Evolutionary conservation across 805 yeast species (phyloP).

Genomic region (Wickerhamiella sergipiensis): DNA sequence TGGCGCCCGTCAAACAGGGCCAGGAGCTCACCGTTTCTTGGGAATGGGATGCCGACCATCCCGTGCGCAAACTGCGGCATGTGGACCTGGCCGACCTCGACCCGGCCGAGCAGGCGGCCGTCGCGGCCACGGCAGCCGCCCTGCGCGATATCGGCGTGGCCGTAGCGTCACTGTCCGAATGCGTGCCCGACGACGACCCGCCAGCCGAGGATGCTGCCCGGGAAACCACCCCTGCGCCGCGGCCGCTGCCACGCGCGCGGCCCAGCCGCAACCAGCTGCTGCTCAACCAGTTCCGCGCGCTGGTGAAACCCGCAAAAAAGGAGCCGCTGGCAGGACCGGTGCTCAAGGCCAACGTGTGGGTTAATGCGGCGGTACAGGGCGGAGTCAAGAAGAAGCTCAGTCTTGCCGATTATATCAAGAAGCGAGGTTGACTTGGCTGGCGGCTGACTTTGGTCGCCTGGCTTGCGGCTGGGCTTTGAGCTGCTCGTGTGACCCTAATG

Average conservation of each 20-base stretch:
- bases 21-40: constrained; percentile 68
- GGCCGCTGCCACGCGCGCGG: neutral
- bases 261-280: neutral
- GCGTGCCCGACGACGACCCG: neutral
- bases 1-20: constrained; percentile 42
- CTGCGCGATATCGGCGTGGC: neutral
- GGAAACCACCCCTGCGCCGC: neutral
- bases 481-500: too few species aligned
- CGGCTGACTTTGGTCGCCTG: too few species aligned
- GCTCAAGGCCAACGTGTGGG: constrained; percentile 9
- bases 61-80: constrained; percentile 39
- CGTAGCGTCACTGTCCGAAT: neutral
- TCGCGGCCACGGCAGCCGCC: constrained; percentile 1
- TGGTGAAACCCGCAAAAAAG: too few species aligned
- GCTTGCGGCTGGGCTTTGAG: too few species aligned
- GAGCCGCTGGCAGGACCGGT: neutral
- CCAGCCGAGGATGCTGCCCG: neutral
- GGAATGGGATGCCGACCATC: constrained; percentile 81
- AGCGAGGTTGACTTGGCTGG: neutral
- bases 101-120: neutral
- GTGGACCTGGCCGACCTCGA: neutral
- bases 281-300: neutral
- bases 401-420: constrained; percentile 14
- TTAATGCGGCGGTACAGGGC: neutral
- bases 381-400: constrained; percentile 12